Conservation (phyloP, 148 eudicot species). For the Vaccinium corymbosum region DNA sequence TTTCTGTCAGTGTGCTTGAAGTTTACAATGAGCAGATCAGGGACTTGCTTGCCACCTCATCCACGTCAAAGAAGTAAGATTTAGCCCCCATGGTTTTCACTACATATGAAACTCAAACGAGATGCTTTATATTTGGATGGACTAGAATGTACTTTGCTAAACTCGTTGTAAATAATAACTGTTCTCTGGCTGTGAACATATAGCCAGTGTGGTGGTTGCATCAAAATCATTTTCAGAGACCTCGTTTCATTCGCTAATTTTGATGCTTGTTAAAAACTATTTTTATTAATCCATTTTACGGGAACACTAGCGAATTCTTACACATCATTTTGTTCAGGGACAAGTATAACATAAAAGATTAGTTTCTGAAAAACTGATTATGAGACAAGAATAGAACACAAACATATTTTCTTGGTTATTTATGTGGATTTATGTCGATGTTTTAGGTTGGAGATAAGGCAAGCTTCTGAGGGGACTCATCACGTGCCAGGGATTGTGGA, state of each 20-base stretch:
- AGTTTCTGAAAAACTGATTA: not conserved
- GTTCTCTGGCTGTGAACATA: not conserved
- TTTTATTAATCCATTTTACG: not conserved
- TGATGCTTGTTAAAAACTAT: not conserved
- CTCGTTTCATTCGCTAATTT: not conserved
- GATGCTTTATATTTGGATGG: constrained; percentile 9
- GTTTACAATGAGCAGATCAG: constrained; percentile 71
- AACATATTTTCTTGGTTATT: not conserved
- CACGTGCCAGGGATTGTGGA: constrained; percentile 84
- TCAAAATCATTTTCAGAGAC: not conserved
- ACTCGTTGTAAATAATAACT: not conserved
- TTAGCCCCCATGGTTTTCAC: not conserved
- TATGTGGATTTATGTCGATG: not conserved
- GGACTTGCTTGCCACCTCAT: constrained; percentile 52
- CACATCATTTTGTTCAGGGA: not conserved
- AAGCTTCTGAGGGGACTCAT: constrained; percentile 75
- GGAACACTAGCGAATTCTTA: not conserved
- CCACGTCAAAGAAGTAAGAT: constrained; percentile 56
- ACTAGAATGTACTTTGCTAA: not conserved
- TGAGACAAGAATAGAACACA: not conserved
- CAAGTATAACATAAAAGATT: not conserved
- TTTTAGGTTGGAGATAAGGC: constrained; percentile 83
- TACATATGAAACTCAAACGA: not conserved
- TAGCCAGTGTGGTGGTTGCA: not conserved
- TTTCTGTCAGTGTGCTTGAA: constrained; percentile 67